Evolutionary conservation across 2,329 filamentous ascomycete species (phyloP).

Genomic region (Pseudocercospora vitis): DNA sequence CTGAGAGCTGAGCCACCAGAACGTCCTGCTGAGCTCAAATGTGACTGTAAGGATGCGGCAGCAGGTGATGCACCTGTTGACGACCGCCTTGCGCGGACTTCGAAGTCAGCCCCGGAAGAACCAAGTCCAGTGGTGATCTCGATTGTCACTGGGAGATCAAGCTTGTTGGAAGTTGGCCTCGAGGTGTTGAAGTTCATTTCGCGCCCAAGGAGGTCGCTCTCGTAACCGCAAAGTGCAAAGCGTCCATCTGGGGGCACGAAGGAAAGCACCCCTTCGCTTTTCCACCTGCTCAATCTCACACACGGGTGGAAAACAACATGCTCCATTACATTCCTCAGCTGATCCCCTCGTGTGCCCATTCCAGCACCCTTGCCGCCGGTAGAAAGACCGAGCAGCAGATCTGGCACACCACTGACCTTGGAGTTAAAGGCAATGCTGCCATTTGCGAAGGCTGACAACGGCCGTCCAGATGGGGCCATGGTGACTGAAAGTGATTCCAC

Average conservation of each 20-base stretch:
- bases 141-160: constrained; percentile 79
- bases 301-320: constrained; percentile 95
- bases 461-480: constrained; percentile 83
- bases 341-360: constrained; percentile 55
- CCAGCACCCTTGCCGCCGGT: constrained; percentile 79
- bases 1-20: constrained; percentile 27
- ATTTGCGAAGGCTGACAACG: constrained; percentile 81
- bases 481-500: constrained; percentile 87
- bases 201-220: constrained; percentile 82
- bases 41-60: constrained; percentile 34
- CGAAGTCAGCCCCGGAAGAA: constrained; percentile 75
- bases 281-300: constrained; percentile 86
- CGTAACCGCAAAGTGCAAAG: constrained; percentile 91
- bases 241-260: constrained; percentile 94
- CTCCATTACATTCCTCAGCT: constrained; percentile 61
- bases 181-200: constrained; percentile 42
- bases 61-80: constrained; percentile 28
- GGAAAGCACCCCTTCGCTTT: constrained; percentile 84
- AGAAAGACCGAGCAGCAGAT: constrained; percentile 77
- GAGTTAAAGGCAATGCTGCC: constrained; percentile 93
- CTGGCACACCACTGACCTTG: constrained; percentile 91
- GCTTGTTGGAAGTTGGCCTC: constrained; percentile 34
- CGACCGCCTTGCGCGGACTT: constrained; percentile 69
- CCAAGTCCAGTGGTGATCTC: constrained; percentile 82
- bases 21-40: constrained; percentile 22